Percentiles rank a stretch among this genome's conserved stretches.
phyloP scores from a whole-genome alignment of 2,329 filamentous ascomycete genomes.

The Fonsecaea pedrosoi region DNA sequence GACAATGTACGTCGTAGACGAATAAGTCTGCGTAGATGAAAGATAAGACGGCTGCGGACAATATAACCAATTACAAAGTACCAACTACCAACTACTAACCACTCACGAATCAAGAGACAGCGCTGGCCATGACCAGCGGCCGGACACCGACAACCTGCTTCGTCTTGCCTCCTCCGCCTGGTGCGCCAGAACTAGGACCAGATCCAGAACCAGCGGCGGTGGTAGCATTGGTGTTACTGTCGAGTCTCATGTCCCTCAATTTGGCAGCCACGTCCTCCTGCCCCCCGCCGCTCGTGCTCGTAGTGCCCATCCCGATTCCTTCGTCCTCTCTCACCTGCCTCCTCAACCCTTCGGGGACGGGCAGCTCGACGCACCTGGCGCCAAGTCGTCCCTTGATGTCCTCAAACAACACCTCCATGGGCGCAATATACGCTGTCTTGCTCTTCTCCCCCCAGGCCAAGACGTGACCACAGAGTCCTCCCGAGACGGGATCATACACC shows the following conservation, averaged over 20 bases:
- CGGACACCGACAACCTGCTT: constrained; percentile 29
- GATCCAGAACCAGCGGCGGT: not conserved
- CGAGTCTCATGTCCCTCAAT: constrained; percentile 24
- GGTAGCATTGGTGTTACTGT: constrained; percentile 3
- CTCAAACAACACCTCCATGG: constrained; percentile 86
- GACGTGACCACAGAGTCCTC: constrained; percentile 85
- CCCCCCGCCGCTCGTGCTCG: not conserved
- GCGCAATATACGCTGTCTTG: constrained; percentile 86
- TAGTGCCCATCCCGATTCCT: constrained; percentile 11
- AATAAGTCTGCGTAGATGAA: too few species aligned
- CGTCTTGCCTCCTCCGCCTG: constrained; percentile 15
- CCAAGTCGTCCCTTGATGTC: constrained; percentile 65
- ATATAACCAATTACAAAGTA: too few species aligned
- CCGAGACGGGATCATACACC: constrained; percentile 81
- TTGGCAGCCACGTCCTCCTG: constrained; percentile 23
- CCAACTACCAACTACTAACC: too few species aligned
- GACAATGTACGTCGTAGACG: too few species aligned
- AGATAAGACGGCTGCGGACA: too few species aligned
- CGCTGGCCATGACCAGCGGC: constrained; percentile 32
- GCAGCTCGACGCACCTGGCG: constrained; percentile 34
- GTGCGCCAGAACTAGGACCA: not conserved
- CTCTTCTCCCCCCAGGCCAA: constrained; percentile 84
- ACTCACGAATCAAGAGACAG: constrained; percentile 28
- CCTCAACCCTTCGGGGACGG: constrained; percentile 22
- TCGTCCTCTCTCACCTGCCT: constrained; percentile 17